Evolutionary conservation across 305 asterid species (phyloP), one percentile per base, ranked within the genome.

Genomic region (Galium porrigens): DNA sequence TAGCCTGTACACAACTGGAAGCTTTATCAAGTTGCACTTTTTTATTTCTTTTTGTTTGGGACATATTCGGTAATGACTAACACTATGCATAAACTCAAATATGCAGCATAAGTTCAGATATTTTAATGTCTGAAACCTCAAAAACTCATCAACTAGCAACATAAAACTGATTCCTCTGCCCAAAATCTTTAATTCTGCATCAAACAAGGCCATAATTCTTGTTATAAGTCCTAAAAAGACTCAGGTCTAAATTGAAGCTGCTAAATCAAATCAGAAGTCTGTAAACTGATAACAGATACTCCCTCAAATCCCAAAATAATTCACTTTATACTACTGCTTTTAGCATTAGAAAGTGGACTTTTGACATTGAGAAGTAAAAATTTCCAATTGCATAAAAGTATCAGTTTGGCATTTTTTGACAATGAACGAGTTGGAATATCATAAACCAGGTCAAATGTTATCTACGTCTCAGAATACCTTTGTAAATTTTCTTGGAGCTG

Each of bases 401-500:
- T 25, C 42, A 20, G 59, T 17, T 18, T 33, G 22, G 6, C 32
- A 10, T 41, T 56, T 8, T 1, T 12, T 22, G 27, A 36, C 20
- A 25, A 17, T 8, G 54, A 6, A 41, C 18, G 17, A 22, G 49
- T 11, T 58, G 63, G 62, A 61, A 69, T 42, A 37, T 5, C 12
- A 34, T 37, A 36, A 33, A 42, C 54, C 29, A 33, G 39, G 57
- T n/a, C 9, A 58, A 46, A n/a, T 48, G 53, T 54, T 49, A 46
- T 18, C 5, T 34, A 14, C 37, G 61, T 8, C 34, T 65, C 61
- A 37, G 20, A 74, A 64, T 81, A 92, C 99, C 96, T 89, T 67
- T 83, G 87, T 83, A 83, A 42, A 39, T 90, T 81, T 71, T 89
- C 99, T 82, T 89, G 95, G 58, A 87, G 70, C 68, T 89, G 96